These are phyloP conservation scores for Ascochyta fabae DNA, from an alignment of 2,329 filamentous ascomycete genomes.

Conservation along the genomic window DNA sequence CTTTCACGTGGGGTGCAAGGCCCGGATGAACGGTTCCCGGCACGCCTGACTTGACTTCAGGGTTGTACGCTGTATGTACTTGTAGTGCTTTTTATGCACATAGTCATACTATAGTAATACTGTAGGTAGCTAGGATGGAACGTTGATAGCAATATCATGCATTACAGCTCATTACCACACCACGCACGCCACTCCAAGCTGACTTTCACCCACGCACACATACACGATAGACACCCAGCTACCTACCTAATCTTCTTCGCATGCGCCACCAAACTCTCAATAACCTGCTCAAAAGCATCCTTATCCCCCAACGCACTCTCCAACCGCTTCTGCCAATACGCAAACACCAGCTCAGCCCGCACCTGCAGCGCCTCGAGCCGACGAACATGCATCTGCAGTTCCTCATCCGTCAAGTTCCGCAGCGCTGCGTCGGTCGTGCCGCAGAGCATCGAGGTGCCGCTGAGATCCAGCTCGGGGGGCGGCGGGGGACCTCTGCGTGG, in stretches of 20 bases:
- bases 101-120: too few species aligned
- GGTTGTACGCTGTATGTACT: not conserved
- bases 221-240: not conserved
- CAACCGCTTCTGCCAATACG: conserved; percentile 85
- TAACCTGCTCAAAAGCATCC: conserved; percentile 93
- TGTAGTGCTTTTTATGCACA: not conserved
- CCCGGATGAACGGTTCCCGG: conserved; percentile 6
- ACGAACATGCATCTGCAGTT: conserved; percentile 74
- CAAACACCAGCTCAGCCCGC: conserved; percentile 77
- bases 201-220: too few species aligned
- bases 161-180: not conserved
- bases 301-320: conserved; percentile 90
- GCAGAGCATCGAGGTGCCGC: conserved; percentile 78
- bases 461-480: conserved; percentile 78
- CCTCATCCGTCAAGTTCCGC: conserved; percentile 76
- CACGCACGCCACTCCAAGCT: too few species aligned
- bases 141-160: conserved; percentile 2
- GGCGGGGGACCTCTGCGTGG: conserved; percentile 66
- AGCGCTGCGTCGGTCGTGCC: conserved; percentile 84
- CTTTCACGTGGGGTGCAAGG: conserved; percentile 7
- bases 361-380: conserved; percentile 72
- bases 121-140: too few species aligned
- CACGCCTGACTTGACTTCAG: not conserved
- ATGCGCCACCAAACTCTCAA: conserved; percentile 94
- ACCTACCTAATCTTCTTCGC: conserved; percentile 79